phyloP scores from a whole-genome alignment of 2,329 filamentous ascomycete species.

The Fusarium pseudograminearum region DNA sequence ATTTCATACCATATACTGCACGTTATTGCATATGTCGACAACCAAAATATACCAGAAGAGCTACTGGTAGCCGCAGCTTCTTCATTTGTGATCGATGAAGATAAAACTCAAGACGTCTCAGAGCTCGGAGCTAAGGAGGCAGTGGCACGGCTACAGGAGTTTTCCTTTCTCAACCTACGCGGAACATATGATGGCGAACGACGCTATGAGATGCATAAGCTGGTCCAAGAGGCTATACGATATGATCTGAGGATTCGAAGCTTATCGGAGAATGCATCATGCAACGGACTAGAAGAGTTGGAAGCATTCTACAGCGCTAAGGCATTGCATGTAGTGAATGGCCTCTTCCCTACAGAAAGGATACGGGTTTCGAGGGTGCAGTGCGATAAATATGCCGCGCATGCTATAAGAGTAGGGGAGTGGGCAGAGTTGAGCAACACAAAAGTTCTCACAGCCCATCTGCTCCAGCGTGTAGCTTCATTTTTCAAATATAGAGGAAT shows the following conservation, averaged over 20 bases:
- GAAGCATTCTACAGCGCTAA: background rate
- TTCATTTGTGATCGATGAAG: background rate
- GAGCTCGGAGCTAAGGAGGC: background rate
- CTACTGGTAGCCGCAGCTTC: background rate
- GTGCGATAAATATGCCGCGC: background rate
- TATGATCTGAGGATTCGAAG: rapidly evolving
- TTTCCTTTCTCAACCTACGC: background rate
- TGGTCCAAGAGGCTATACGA: background rate
- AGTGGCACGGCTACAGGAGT: background rate
- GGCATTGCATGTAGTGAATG: background rate
- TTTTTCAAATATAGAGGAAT: rapidly evolving
- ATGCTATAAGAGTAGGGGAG: background rate
- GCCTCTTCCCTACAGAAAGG: rapidly evolving
- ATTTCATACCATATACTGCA: background rate
- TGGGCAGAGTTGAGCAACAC: background rate
- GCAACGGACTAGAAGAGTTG: rapidly evolving
- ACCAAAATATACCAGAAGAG: background rate
- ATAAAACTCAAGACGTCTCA: no score
- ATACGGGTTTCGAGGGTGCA: background rate
- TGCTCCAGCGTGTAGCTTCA: rapidly evolving
- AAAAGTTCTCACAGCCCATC: background rate
- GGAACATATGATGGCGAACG: background rate
- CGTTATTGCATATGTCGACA: background rate
- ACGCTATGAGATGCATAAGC: constrained; percentile 5
- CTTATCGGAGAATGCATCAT: background rate